phyloP scores from a whole-genome alignment of 768 basidiomycete genomes.

The Rhodosporidiobolus odoratus region DNA sequence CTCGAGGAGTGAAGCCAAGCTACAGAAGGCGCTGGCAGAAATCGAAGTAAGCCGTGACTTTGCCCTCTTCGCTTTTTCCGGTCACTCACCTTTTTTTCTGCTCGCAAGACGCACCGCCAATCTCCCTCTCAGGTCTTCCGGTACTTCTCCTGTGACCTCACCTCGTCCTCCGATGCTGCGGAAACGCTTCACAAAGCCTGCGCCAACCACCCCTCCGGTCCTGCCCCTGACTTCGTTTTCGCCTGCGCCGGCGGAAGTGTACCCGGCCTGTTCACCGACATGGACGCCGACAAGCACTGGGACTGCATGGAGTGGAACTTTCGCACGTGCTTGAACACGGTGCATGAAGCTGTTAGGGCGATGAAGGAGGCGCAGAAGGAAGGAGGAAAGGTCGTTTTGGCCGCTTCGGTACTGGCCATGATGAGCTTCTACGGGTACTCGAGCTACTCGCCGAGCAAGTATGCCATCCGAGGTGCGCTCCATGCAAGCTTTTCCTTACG shows the following conservation, averaged over 20 bases:
- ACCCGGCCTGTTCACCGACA: constrained; percentile 71
- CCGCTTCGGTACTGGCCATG: constrained; percentile 64
- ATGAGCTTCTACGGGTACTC: constrained; percentile 73
- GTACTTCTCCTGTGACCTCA: constrained; percentile 63
- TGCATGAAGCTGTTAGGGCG: constrained; percentile 62
- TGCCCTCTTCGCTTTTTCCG: not conserved
- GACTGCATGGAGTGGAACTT: constrained; percentile 59
- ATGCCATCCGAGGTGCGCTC: constrained; percentile 68
- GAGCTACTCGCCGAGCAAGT: constrained; percentile 76
- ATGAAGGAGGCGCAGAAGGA: constrained; percentile 58
- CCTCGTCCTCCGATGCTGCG: constrained; percentile 54
- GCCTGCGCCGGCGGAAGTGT: constrained; percentile 64
- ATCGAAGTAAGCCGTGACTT: constrained; percentile 58
- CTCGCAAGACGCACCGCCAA: constrained; percentile 54
- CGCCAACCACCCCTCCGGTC: constrained; percentile 51
- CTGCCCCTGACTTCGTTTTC: constrained; percentile 68
- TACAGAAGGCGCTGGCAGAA: constrained; percentile 58
- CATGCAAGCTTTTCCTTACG: not conserved
- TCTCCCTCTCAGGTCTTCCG: constrained; percentile 60
- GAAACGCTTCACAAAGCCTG: constrained; percentile 63
- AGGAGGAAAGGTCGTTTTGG: constrained; percentile 68
- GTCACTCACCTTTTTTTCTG: not conserved
- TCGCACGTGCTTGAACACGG: constrained; percentile 57
- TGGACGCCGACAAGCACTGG: constrained; percentile 57
- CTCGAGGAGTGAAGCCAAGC: constrained; percentile 63